Evolutionary conservation across 2,329 filamentous ascomycete species (phyloP).

Genomic region (Rhinocladiella similis): DNA sequence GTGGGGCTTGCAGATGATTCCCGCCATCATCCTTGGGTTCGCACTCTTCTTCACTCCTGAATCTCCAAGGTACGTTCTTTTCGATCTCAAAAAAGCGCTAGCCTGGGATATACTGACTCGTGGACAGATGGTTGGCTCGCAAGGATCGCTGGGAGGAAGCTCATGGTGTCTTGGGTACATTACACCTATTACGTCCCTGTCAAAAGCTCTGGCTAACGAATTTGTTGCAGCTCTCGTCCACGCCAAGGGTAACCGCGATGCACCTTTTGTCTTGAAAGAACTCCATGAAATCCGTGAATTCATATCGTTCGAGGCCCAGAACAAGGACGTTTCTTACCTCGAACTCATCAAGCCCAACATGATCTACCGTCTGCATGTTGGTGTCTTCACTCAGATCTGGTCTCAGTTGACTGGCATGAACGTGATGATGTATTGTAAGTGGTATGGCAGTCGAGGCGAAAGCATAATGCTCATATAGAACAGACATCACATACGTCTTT

Average conservation of each 20-base stretch:
- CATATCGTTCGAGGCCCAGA: conserved; percentile 70
- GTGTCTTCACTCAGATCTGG: conserved; percentile 74
- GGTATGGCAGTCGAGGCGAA: too few species aligned
- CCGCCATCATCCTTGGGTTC: conserved; percentile 57
- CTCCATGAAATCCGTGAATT: conserved; percentile 71
- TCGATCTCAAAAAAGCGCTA: not conserved
- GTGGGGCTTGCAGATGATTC: conserved; percentile 65
- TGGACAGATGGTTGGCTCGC: conserved; percentile 62
- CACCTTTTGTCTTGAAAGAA: conserved; percentile 67
- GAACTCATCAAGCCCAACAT: conserved; percentile 74
- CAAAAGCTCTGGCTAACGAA: not conserved
- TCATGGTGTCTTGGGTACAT: conserved; percentile 45
- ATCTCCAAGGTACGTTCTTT: conserved; percentile 65
- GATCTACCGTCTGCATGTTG: conserved; percentile 71
- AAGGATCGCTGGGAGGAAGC: conserved; percentile 60
- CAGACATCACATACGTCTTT: conserved; percentile 50
- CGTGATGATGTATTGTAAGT: conserved; percentile 57
- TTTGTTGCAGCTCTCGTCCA: conserved; percentile 51
- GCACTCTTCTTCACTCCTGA: conserved; percentile 63
- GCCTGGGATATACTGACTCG: conserved; percentile 36
- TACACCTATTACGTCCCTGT: not conserved
- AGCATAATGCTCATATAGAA: not conserved
- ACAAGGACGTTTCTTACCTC: conserved; percentile 67
- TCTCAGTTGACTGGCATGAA: conserved; percentile 67
- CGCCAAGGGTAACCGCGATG: conserved; percentile 63